Evolutionary conservation across 208 protist genomes (phyloP).

Genomic region (Acanthamoeba sp.): DNA sequence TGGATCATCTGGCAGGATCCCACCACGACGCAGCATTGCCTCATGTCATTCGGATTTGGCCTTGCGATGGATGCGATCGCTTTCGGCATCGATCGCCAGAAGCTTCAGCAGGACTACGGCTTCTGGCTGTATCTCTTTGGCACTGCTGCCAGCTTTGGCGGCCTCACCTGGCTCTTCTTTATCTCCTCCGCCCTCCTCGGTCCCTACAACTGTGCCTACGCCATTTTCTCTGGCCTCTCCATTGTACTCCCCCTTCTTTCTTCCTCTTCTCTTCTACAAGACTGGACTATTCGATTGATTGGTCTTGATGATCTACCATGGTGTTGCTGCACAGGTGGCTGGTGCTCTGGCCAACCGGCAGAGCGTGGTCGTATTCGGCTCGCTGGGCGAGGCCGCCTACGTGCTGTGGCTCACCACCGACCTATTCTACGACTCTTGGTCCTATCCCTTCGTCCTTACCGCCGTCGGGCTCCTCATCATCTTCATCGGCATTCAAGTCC

Average conservation of each 20-base stretch:
- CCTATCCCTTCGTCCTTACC: not conserved
- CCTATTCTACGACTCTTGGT: constrained; percentile 24
- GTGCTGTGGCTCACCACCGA: not conserved
- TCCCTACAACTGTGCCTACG: not conserved
- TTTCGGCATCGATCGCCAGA: not conserved
- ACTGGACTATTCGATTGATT: not conserved
- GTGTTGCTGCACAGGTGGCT: not conserved
- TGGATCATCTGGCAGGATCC: not conserved
- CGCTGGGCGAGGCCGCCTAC: not conserved
- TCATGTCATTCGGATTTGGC: not conserved
- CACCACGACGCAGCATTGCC: not conserved
- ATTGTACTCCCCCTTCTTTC: not conserved
- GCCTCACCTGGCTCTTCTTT: not conserved
- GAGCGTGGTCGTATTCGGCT: not conserved
- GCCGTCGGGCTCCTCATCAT: constrained; percentile 12
- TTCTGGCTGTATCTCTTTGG: constrained; percentile 72
- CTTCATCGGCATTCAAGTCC: not conserved
- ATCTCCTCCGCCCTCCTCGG: not conserved
- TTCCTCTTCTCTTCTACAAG: not conserved
- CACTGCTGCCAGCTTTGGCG: not conserved
- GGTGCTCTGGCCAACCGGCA: not conserved
- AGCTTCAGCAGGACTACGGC: constrained; percentile 39
- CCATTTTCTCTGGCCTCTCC: not conserved
- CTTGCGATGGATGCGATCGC: not conserved
- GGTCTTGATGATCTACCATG: not conserved